Conservation (phyloP, 345 rosid species). For the Cardamine occulta region DNA sequence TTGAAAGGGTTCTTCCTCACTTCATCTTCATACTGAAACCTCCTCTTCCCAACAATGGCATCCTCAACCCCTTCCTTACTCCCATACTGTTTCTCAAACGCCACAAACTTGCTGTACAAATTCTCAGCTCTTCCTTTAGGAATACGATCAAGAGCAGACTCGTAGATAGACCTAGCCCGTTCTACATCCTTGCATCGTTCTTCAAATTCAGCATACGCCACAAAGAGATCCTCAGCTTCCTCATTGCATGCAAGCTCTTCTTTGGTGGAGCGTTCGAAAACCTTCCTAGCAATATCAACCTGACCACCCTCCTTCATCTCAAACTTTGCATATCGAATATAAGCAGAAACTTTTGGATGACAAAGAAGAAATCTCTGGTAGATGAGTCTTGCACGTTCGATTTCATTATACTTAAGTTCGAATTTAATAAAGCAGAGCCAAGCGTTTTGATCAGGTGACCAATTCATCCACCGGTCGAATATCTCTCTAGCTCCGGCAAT, state of each 20-base stretch:
- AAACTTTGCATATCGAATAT: slow-evolving; percentile 41
- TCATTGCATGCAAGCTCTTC: neutral
- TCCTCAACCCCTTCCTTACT: too few species aligned
- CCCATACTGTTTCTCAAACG: too few species aligned
- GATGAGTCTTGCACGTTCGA: slow-evolving; percentile 58
- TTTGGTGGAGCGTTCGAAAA: neutral
- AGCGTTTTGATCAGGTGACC: slow-evolving; percentile 73
- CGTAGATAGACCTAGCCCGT: too few species aligned
- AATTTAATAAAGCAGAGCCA: slow-evolving; percentile 71
- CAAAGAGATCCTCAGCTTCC: neutral
- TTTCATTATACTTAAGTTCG: slow-evolving; percentile 64
- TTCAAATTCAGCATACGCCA: neutral
- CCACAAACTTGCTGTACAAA: too few species aligned
- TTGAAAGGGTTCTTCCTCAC: slow-evolving; percentile 10
- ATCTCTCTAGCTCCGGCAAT: slow-evolving; percentile 66
- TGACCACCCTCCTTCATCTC: neutral
- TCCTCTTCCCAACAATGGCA: too few species aligned
- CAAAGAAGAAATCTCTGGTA: slow-evolving; percentile 61
- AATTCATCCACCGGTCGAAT: slow-evolving; percentile 72
- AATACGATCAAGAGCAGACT: too few species aligned
- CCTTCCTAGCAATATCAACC: neutral
- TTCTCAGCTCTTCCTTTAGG: too few species aligned
- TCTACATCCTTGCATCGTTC: neutral
- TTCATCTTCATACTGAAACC: too few species aligned
- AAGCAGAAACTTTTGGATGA: slow-evolving; percentile 63